These are phyloP conservation scores for Hondaea fermentalgiana DNA, from an alignment of 108 stramenopile species.

Conservation along the genomic window DNA sequence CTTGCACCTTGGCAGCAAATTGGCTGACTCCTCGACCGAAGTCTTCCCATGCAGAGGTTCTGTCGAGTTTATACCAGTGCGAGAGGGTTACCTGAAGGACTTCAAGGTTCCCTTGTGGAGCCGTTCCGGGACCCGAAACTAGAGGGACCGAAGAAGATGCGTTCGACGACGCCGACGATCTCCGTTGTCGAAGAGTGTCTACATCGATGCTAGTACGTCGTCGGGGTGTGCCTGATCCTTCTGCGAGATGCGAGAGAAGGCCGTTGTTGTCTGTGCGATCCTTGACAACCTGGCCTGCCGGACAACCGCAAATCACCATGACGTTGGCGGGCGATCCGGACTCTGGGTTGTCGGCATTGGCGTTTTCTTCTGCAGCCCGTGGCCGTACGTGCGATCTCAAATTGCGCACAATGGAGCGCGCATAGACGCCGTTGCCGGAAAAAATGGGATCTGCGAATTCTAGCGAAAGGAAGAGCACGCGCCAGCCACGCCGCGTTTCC, in stretches of 20 bases:
- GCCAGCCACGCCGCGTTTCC: too few relatives aligned
- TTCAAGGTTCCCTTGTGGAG: not conserved
- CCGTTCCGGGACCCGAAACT: not conserved
- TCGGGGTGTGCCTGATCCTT: not conserved
- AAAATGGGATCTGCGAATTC: not conserved
- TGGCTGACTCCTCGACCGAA: not conserved
- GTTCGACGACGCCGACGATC: not conserved
- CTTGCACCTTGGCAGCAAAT: not conserved
- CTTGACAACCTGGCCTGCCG: not conserved
- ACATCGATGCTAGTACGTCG: not conserved
- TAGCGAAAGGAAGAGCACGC: not conserved
- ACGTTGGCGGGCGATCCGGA: not conserved
- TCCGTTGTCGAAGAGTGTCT: not conserved
- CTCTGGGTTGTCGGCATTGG: not conserved
- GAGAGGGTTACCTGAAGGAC: not conserved
- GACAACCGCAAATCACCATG: not conserved
- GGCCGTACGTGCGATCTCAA: not conserved
- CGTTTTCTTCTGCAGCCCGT: not conserved
- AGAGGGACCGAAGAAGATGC: too few relatives aligned
- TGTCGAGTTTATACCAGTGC: not conserved
- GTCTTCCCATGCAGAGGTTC: constrained; percentile 1
- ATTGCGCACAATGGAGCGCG: not conserved
- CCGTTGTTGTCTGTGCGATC: not conserved
- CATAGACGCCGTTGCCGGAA: constrained; percentile 13
- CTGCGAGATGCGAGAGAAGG: not conserved